Conservation (phyloP, 805 yeast genomes). For the Vanderwaltozyma yarrowii region DNA sequence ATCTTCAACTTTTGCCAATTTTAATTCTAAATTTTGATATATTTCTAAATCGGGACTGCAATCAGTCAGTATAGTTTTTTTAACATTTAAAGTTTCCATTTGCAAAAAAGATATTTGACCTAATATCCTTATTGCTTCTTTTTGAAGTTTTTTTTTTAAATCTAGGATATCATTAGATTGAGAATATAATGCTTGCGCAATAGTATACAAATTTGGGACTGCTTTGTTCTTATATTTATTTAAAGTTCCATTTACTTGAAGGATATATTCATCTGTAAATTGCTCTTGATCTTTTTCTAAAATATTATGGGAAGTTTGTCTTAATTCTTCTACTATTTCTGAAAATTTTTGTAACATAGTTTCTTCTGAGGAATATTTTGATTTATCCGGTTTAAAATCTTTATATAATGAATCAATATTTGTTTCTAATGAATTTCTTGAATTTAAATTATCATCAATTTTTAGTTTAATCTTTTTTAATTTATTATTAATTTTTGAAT, state of each 20-base stretch:
- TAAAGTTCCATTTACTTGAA: slow-evolving; percentile 3
- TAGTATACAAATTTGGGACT: slow-evolving; percentile 15
- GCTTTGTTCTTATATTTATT: slow-evolving; percentile 8
- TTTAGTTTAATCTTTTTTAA: slow-evolving; percentile 13
- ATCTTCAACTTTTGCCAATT: slow-evolving; percentile 41
- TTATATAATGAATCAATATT: slow-evolving; percentile 5
- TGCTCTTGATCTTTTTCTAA: slow-evolving; percentile 11
- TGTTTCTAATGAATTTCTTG: slow-evolving; percentile 6
- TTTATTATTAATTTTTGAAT: slow-evolving; percentile 7
- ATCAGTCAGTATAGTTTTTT: slow-evolving; percentile 24
- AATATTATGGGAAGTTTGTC: slow-evolving; percentile 9
- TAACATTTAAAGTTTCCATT: slow-evolving; percentile 28
- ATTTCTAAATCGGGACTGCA: slow-evolving; percentile 23
- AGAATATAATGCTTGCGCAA: slow-evolving; percentile 20
- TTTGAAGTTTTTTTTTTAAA: slow-evolving; percentile 28
- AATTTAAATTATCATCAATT: slow-evolving; percentile 10
- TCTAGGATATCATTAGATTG: slow-evolving; percentile 17
- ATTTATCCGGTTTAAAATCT: slow-evolving; percentile 6
- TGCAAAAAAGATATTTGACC: slow-evolving; percentile 32
- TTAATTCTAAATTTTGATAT: slow-evolving; percentile 17
- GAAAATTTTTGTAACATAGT: slow-evolving; percentile 20
- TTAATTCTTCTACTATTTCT: slow-evolving; percentile 13
- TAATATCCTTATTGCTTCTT: slow-evolving; percentile 19
- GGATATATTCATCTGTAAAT: slow-evolving; percentile 4
- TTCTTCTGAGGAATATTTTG: slow-evolving; percentile 17